phyloP scores from a whole-genome alignment of 2,329 filamentous ascomycete genomes.

The Pseudocercospora fuligena region DNA sequence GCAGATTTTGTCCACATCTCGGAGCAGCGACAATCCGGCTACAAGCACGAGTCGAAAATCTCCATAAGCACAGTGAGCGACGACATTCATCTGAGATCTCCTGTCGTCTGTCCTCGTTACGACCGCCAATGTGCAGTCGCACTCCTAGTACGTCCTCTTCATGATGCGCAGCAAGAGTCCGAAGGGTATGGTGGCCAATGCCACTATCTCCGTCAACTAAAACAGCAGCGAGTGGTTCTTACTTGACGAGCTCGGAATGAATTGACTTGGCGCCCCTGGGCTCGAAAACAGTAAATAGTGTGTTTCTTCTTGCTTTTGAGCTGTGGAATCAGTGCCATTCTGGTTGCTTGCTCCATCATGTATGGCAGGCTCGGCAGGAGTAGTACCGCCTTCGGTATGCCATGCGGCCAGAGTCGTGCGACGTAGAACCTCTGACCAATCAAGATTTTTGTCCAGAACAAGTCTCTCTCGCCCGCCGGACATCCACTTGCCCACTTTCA shows the following conservation, averaged over 20 bases:
- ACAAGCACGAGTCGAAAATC: constrained; percentile 38
- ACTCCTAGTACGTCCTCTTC: constrained; percentile 19
- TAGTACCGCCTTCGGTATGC: too few species aligned
- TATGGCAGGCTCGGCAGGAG: too few species aligned
- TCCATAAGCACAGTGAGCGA: constrained; percentile 31
- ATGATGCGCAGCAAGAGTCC: constrained; percentile 22
- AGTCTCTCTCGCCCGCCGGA: too few species aligned
- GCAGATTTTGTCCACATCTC: constrained; percentile 42
- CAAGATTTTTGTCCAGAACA: too few species aligned
- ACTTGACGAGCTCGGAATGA: constrained; percentile 13
- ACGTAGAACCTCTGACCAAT: too few species aligned
- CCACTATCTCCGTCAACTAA: constrained; percentile 32
- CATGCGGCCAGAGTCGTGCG: too few species aligned
- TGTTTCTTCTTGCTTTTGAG: too few species aligned
- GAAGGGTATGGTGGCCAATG: constrained; percentile 30
- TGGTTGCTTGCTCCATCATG: too few species aligned
- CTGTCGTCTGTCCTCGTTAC: constrained; percentile 22
- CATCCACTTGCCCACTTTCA: too few species aligned
- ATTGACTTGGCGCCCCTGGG: background rate
- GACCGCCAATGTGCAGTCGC: constrained; percentile 30
- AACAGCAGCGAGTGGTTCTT: constrained; percentile 25
- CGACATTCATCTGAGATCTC: constrained; percentile 24
- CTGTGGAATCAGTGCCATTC: too few species aligned
- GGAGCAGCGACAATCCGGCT: constrained; percentile 43
- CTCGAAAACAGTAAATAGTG: background rate